These are phyloP conservation scores for Bipolaris bicolor DNA, from an alignment of 2,329 filamentous ascomycete species.

Conservation along the genomic window DNA sequence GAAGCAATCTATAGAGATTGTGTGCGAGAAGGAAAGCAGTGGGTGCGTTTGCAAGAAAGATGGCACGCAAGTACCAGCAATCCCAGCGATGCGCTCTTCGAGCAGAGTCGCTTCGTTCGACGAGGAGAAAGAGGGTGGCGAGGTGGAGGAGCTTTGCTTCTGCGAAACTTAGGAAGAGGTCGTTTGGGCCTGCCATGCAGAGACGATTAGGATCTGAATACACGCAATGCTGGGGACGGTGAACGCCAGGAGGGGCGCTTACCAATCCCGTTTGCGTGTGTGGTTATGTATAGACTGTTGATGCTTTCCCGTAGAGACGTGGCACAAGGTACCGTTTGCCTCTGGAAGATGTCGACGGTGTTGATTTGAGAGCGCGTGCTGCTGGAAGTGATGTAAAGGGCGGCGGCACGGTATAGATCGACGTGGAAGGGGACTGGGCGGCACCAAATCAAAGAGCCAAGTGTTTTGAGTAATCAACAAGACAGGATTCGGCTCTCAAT, in stretches of 20 bases:
- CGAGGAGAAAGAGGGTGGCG: slow-evolving; percentile 36
- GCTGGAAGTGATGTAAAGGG: background rate
- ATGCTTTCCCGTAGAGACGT: background rate
- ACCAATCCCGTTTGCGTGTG: slow-evolving; percentile 14
- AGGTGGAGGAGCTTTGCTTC: slow-evolving; percentile 45
- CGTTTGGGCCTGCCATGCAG: slow-evolving; percentile 41
- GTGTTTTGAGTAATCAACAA: background rate
- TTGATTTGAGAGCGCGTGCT: background rate
- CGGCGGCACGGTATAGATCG: background rate
- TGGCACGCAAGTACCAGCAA: slow-evolving; percentile 37
- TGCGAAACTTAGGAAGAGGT: slow-evolving; percentile 39
- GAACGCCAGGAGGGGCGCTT: slow-evolving; percentile 25
- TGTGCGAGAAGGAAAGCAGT: slow-evolving; percentile 33
- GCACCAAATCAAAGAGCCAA: background rate
- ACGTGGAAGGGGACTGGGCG: background rate
- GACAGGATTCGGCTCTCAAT: background rate
- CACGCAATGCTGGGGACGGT: slow-evolving; percentile 17
- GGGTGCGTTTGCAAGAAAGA: slow-evolving; percentile 36
- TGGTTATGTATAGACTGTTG: background rate
- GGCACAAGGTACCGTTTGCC: background rate
- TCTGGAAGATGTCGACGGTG: background rate
- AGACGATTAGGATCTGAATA: slow-evolving; percentile 25
- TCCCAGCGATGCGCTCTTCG: slow-evolving; percentile 33
- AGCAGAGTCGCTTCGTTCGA: slow-evolving; percentile 37
- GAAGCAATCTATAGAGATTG: slow-evolving; percentile 34